phyloP scores from a whole-genome alignment of 139 green algal species.

The Coelastrella sp. region DNA sequence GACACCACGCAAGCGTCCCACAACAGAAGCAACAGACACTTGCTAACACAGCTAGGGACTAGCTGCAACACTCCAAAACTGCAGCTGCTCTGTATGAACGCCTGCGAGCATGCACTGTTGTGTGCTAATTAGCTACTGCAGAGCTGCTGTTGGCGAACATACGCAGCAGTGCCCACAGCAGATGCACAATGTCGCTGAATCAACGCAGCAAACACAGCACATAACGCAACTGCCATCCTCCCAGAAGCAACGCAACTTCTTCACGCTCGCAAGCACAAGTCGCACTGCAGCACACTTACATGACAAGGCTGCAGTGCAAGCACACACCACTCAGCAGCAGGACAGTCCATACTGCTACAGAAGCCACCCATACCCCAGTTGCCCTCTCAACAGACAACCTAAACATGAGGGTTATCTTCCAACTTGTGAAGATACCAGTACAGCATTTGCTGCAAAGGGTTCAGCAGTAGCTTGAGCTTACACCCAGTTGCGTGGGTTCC shows the following conservation, averaged over 20 bases:
- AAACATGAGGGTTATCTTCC: neutral
- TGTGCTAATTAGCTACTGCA: too few species aligned
- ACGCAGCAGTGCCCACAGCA: neutral
- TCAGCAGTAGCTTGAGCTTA: constrained; percentile 52
- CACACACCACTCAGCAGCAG: neutral
- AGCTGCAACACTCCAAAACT: too few species aligned
- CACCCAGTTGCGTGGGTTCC: constrained; percentile 87
- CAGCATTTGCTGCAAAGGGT: too few species aligned
- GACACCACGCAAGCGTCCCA: too few species aligned
- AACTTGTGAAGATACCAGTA: neutral
- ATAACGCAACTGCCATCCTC: neutral
- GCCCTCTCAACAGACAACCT: neutral
- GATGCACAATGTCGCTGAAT: neutral
- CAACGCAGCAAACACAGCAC: neutral
- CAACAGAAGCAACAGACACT: too few species aligned
- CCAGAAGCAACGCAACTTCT: neutral
- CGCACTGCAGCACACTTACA: too few species aligned
- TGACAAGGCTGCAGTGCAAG: neutral
- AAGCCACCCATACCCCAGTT: neutral
- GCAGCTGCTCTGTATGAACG: too few species aligned
- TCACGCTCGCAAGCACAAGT: neutral
- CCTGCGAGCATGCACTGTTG: too few species aligned
- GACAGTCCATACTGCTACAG: neutral
- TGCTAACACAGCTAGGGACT: too few species aligned
- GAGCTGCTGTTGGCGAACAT: too few species aligned